Base-by-base conservation (phyloP, 1,139 yeast genomes). In the Diutina rugosa region DNA sequence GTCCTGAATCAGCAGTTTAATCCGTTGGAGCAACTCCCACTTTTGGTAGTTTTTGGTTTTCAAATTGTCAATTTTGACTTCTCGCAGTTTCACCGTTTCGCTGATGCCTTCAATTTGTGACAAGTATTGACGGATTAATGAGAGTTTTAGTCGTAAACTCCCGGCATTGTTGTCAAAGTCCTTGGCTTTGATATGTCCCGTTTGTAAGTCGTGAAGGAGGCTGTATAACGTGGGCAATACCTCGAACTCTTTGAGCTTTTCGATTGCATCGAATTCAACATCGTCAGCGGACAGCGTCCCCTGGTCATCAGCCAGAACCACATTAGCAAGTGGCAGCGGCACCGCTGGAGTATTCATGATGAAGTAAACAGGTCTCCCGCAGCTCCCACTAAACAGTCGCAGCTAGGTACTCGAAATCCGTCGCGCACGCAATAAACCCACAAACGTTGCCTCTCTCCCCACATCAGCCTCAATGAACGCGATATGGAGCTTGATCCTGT, bases 121-220 rank as follows among this genome's bases (percentile, higher is more conserved):
- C 45, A 76, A 64, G 45, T 64, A 62, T 59, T 68, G 69, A 55
- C 68, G 69, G 45, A 74, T 62, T 30, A 66, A 70, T 57, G 66
- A 63, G 55, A 76, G 59, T 59, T 74, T 72, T 59, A 75, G 68
- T 55, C 79, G 66, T 51, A 74, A 65, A 56, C 73, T 70, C 9
- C 80, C 80, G 2, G 76, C 69, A 56, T 72, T 71, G 61, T 74
- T 76, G 59, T 74, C 79, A 59, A 76, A 76, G 61, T 76, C 80
- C 56, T 73, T 72, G 2, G 76, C 73, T 68, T 70, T 76, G 26
- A 73, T 61, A 14, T 64, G 66, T 6, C 76, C 79, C 6, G 65
- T 62, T 45, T 71, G 69, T 53, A 76, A 62, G 53, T 72, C 72
- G 56, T 69, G 76, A 5, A 76, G 64, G 26, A 74, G 63, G 30